A percentile compares a stretch with the other conserved stretches of the same genome.
Conservation (phyloP, 805 yeast species). For the Candida hungchunana region DNA sequence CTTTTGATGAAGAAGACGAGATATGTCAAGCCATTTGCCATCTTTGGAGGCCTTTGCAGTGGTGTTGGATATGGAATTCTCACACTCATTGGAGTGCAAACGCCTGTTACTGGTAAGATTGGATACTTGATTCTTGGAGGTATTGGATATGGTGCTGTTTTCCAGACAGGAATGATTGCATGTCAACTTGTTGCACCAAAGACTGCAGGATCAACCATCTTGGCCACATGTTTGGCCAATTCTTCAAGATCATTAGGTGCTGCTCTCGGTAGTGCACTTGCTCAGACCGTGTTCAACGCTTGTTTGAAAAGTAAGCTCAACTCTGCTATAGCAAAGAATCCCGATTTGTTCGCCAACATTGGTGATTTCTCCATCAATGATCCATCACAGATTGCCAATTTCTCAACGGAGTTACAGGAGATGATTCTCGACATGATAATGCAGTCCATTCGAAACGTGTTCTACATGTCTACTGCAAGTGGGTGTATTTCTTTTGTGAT, state of each 20-base stretch:
- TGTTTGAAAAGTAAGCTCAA: background rate
- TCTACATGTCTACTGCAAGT: slow-evolving; percentile 37
- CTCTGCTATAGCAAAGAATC: background rate
- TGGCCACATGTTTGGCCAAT: background rate
- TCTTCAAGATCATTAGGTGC: background rate
- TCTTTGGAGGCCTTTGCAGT: slow-evolving; percentile 28
- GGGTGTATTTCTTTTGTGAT: slow-evolving; percentile 30
- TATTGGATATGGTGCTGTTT: slow-evolving; percentile 29
- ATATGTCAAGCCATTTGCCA: slow-evolving; percentile 31
- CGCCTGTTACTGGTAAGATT: slow-evolving; percentile 27
- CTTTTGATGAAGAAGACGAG: slow-evolving; percentile 30
- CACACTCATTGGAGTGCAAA: slow-evolving; percentile 28
- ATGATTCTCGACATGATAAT: slow-evolving; percentile 24
- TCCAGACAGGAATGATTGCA: background rate
- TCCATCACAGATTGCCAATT: too few species aligned
- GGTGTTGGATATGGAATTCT: slow-evolving; percentile 33
- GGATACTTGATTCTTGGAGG: slow-evolving; percentile 37
- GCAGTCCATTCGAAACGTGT: slow-evolving; percentile 36
- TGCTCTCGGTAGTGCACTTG: background rate
- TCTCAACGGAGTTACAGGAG: too few species aligned
- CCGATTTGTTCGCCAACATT: background rate
- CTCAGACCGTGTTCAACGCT: background rate
- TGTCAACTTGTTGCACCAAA: background rate
- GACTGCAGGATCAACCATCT: background rate
- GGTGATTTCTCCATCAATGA: too few species aligned